Conservation (phyloP, 768 basidiomycete species). For the Clavaria fumosa region DNA sequence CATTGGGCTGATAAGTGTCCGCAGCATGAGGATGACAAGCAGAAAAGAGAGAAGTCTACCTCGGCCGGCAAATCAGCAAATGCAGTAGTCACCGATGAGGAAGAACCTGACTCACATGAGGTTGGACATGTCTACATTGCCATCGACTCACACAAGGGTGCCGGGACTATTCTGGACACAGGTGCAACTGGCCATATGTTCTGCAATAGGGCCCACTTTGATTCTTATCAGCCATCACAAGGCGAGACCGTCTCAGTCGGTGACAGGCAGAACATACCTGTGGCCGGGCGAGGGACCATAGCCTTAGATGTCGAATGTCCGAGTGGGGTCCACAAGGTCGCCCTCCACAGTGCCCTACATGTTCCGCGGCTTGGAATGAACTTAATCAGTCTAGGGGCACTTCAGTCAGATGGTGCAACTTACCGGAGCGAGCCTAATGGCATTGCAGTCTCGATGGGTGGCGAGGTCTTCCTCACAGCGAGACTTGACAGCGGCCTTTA, state of each 20-base stretch:
- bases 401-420: conserved; percentile 7
- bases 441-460: conserved; percentile 2
- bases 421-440: conserved; percentile 4
- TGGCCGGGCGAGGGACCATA: conserved; percentile 8
- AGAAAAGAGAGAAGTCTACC: conserved; percentile 6
- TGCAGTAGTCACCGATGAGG: conserved; percentile 3
- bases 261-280: conserved; percentile 9
- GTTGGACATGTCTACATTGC: conserved; percentile 3
- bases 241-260: conserved; percentile 10
- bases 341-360: too few relatives aligned
- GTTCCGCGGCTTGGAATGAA: too few relatives aligned
- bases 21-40: neutral
- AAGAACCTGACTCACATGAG: conserved; percentile 6
- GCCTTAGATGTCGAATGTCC: conserved; percentile 4
- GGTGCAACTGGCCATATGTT: too few relatives aligned
- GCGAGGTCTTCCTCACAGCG: too few relatives aligned
- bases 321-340: conserved; percentile 4
- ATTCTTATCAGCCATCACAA: neutral
- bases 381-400: conserved; percentile 11
- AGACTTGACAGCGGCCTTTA: too few relatives aligned
- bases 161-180: too few relatives aligned
- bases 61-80: conserved; percentile 8
- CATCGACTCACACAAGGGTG: neutral
- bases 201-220: conserved; percentile 6
- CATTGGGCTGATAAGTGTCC: too few relatives aligned